Percentiles rank a stretch among this genome's conserved stretches.
These are phyloP conservation scores for Lachnellula hyalina DNA, from an alignment of 2,329 filamentous ascomycete genomes.

Conservation along the genomic window DNA sequence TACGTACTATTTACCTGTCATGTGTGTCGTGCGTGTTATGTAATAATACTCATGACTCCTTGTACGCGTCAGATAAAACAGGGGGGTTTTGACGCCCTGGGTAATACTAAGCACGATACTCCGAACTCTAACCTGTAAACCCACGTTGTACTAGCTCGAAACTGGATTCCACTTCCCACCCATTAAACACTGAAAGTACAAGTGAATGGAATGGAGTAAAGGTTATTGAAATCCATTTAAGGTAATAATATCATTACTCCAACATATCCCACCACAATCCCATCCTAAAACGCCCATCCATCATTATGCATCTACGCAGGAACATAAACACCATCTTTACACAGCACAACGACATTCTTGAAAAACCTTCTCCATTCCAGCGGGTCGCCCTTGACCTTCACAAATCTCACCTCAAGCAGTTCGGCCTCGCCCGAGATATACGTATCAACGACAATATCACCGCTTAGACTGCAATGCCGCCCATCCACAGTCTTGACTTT, in stretches of 20 bases:
- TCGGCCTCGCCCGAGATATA: slow-evolving; percentile 52
- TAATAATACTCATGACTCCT: neutral
- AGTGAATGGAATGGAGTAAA: too few relatives aligned
- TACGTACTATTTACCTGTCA: neutral
- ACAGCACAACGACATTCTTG: slow-evolving; percentile 86
- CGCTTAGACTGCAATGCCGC: slow-evolving; percentile 65
- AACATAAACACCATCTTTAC: slow-evolving; percentile 75
- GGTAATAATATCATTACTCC: neutral
- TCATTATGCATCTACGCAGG: slow-evolving; percentile 31
- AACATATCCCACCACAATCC: neutral
- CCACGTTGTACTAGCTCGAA: neutral
- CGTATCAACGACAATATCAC: slow-evolving; percentile 69
- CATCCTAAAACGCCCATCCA: neutral
- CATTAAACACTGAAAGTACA: too few relatives aligned
- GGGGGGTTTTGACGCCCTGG: too few relatives aligned
- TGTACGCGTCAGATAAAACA: neutral
- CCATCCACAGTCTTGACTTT: slow-evolving; percentile 71
- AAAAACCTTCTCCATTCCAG: slow-evolving; percentile 96
- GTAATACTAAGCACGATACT: too few relatives aligned
- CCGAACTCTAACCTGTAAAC: too few relatives aligned
- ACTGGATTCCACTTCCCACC: neutral
- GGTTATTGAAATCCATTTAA: neutral
- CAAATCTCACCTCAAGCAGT: slow-evolving; percentile 79
- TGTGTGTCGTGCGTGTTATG: neutral
- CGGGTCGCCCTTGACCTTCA: slow-evolving; percentile 93